phyloP scores from a whole-genome alignment of 257 asterid species.

The Verbascum thapsus region DNA sequence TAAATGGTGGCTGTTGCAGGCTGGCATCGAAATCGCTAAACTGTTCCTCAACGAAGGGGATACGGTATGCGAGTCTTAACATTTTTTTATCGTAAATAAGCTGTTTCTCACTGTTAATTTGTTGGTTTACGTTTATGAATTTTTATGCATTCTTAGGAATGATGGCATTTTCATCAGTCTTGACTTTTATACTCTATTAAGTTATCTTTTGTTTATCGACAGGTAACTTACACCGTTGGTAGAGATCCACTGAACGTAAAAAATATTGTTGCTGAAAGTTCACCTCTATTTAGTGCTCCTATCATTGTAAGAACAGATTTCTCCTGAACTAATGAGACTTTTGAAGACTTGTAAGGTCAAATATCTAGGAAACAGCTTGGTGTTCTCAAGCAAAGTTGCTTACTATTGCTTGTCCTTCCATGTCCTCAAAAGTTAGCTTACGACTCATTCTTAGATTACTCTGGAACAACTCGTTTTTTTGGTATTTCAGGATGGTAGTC shows the following conservation, averaged over 20 bases:
- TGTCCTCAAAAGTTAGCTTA: neutral
- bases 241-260: conserved; percentile 76
- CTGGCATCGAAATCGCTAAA: conserved; percentile 95
- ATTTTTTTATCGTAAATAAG: conserved; percentile 21
- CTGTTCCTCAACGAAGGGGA: conserved; percentile 88
- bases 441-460: neutral
- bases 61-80: conserved; percentile 55
- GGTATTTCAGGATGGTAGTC: neutral
- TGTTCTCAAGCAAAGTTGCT: neutral
- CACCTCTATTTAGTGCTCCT: conserved; percentile 80
- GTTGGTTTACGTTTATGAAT: neutral
- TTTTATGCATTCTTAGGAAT: conserved; percentile 20
- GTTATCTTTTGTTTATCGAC: conserved; percentile 32
- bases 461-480: neutral
- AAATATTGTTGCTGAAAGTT: conserved; percentile 70
- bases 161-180: conserved; percentile 16
- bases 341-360: conserved; percentile 17
- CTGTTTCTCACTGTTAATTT: conserved; percentile 8
- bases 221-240: conserved; percentile 94
- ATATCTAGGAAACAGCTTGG: neutral
- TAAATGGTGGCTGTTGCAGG: conserved; percentile 65
- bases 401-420: conserved; percentile 8
- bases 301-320: conserved; percentile 66
- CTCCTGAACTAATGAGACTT: conserved; percentile 15
- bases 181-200: conserved; percentile 19